Evolutionary conservation across 2,329 filamentous ascomycete species (phyloP).

Genomic region (Xylaria polymorpha): DNA sequence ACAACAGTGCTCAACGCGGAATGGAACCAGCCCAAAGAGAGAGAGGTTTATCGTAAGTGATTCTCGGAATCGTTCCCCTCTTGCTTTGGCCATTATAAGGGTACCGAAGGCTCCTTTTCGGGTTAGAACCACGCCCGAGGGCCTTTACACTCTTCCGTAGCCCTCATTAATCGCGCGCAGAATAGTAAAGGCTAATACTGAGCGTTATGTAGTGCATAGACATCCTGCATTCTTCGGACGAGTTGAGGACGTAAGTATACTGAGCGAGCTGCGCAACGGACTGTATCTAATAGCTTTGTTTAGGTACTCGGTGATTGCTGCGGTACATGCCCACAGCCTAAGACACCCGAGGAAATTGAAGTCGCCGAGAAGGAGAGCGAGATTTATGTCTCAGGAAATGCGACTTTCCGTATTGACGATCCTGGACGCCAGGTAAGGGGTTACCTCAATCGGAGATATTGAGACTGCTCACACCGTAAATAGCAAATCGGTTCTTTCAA

Average conservation of each 20-base stretch:
- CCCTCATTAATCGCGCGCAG: not conserved
- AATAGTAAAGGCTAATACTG: not conserved
- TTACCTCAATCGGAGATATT: not conserved
- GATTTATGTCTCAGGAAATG: conserved; percentile 78
- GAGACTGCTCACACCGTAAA: conserved; percentile 32
- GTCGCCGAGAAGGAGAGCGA: conserved; percentile 77
- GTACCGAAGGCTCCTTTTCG: not conserved
- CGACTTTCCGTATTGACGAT: conserved; percentile 82
- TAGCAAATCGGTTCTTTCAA: conserved; percentile 75
- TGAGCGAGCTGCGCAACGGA: not conserved
- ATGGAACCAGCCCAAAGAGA: conserved; percentile 82
- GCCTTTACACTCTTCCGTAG: not conserved
- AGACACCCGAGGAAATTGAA: conserved; percentile 77
- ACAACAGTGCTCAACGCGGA: conserved; percentile 77
- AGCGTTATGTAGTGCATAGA: conserved; percentile 67
- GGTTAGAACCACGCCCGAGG: not conserved
- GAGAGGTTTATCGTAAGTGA: conserved; percentile 68
- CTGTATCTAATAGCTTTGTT: conserved; percentile 10
- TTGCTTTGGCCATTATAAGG: not conserved
- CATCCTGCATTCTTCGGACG: conserved; percentile 88
- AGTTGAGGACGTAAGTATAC: conserved; percentile 65
- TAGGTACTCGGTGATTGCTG: conserved; percentile 82
- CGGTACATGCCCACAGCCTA: conserved; percentile 77
- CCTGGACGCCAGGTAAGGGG: conserved; percentile 74
- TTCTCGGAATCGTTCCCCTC: not conserved